Percentiles rank a stretch among this genome's conserved stretches.
These are phyloP conservation scores for Penicillium sp. DNA, from an alignment of 2,329 filamentous ascomycete genomes.

Conservation along the genomic window DNA sequence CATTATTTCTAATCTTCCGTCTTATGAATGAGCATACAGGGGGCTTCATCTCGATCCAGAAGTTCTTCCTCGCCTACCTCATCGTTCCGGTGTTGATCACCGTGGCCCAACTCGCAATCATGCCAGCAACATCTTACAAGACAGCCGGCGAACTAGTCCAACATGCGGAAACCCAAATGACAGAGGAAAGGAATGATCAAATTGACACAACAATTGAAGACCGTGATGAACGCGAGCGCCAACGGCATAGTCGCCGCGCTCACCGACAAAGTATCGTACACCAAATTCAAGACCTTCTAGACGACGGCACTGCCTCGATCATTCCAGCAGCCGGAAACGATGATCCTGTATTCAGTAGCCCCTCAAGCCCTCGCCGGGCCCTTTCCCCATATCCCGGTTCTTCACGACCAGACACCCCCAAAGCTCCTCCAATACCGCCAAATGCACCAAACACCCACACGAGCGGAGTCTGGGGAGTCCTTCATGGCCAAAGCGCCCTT, in stretches of 20 bases:
- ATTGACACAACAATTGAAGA: constrained; percentile 61
- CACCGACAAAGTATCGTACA: constrained; percentile 67
- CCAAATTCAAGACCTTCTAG: constrained; percentile 75
- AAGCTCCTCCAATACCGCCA: constrained; percentile 42
- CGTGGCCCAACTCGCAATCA: constrained; percentile 68
- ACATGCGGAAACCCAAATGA: constrained; percentile 63
- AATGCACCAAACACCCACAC: constrained; percentile 15
- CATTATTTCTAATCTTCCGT: constrained; percentile 75
- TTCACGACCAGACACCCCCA: constrained; percentile 32
- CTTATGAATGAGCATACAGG: constrained; percentile 67
- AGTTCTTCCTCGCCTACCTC: constrained; percentile 75
- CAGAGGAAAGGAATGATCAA: constrained; percentile 60
- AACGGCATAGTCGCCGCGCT: constrained; percentile 60
- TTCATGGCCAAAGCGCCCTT: constrained; percentile 72
- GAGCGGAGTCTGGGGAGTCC: constrained; percentile 79
- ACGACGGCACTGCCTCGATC: constrained; percentile 39
- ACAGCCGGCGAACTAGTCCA: constrained; percentile 81
- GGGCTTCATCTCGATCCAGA: constrained; percentile 63
- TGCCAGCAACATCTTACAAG: constrained; percentile 80
- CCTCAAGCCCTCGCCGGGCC: neutral
- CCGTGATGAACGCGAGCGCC: constrained; percentile 49
- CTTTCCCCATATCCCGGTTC: neutral
- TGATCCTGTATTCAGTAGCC: constrained; percentile 19
- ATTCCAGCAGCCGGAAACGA: constrained; percentile 14
- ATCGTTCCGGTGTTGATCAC: constrained; percentile 70